These are phyloP conservation scores for Coemansia sp. DNA, from an alignment of 192 early-diverging fungal species.

Conservation along the genomic window DNA sequence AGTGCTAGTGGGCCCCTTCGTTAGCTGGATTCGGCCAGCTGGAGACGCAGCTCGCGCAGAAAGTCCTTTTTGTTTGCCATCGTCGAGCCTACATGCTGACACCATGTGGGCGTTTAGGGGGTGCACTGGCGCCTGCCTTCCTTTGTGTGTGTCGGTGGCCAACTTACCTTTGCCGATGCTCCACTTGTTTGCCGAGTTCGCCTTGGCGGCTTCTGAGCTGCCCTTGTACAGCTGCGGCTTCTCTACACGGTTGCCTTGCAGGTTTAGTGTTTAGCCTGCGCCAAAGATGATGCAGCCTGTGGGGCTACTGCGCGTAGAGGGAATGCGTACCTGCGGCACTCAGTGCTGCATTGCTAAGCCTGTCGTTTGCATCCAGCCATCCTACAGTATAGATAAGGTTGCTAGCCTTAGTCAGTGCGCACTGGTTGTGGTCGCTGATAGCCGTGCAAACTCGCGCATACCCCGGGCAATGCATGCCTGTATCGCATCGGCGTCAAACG, in stretches of 20 bases:
- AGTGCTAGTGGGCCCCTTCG: too few species aligned
- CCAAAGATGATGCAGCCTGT: too few species aligned
- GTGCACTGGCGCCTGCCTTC: too few species aligned
- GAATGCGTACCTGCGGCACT: slow-evolving; percentile 12
- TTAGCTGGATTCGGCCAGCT: slow-evolving; percentile 18
- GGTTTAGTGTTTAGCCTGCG: too few species aligned
- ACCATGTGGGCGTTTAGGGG: not conserved
- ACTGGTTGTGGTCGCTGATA: too few species aligned
- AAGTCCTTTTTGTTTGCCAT: slow-evolving; percentile 51
- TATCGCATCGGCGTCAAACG: slow-evolving; percentile 2
- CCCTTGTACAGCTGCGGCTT: slow-evolving; percentile 29
- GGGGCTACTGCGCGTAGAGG: too few species aligned
- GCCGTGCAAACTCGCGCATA: too few species aligned
- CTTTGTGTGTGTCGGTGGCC: not conserved
- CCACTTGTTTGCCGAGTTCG: slow-evolving; percentile 15
- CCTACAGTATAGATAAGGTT: too few species aligned
- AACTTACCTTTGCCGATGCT: slow-evolving; percentile 28
- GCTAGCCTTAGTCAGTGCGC: too few species aligned
- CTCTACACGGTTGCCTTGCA: slow-evolving; percentile 25
- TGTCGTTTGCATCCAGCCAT: slow-evolving; percentile 43
- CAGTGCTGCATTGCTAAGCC: slow-evolving; percentile 11
- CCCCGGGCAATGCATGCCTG: slow-evolving; percentile 34
- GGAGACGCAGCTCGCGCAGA: slow-evolving; percentile 42
- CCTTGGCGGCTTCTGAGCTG: not conserved
- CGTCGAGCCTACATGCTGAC: slow-evolving; percentile 25